Base-by-base conservation (phyloP, 768 basidiomycete genomes). In the Coprinopsis sp. region DNA sequence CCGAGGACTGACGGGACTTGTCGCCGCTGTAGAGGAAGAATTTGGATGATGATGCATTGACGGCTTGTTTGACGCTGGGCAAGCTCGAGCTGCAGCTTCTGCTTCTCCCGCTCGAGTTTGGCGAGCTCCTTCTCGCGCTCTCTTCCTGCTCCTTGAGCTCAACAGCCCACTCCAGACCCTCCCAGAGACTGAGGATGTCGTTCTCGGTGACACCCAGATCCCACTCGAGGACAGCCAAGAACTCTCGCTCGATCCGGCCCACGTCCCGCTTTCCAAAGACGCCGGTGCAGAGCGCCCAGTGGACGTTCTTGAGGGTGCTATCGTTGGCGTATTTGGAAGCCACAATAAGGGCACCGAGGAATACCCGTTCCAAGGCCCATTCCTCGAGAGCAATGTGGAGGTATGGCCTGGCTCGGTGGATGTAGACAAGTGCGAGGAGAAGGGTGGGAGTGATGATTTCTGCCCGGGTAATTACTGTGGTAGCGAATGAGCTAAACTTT, bases 321-420 rank as follows among this genome's bases (percentile, higher is more conserved):
- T 94, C 91, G 62, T 93, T 91, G 28, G 86, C 69, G 60, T 92
- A 92, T 81, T 93, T 94, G 67, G 84, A 84, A 6, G 91, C 91
- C 37, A 79, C 72, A 64, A 94, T 92, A 53, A 93, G 65, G n/a
- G 90, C 82, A 41, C 91, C 91, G 33, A 94, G 78, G 67, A 94
- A 93, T 24, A 94, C 91, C 33, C 91, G 82, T 65, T 93, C 90
- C 39, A 87, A 74, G 12, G 91, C 91, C 87, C 87, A 89, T 58
- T 87, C 81, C 59, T 88, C 85, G 50, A 87, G 70, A 7, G 84
- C 84, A 53, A 89, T 89, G 59, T 86, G 83, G 33, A 91, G 73
- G 62, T 88, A 84, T 3, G 84, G 84, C 55, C 81, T 82, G 2
- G 87, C 84, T 46, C 88, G 69, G 66, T 81, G 70, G 60, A 90